Evolutionary conservation across 1,139 yeast species (phyloP).

Genomic region (Torulaspora globosa): DNA sequence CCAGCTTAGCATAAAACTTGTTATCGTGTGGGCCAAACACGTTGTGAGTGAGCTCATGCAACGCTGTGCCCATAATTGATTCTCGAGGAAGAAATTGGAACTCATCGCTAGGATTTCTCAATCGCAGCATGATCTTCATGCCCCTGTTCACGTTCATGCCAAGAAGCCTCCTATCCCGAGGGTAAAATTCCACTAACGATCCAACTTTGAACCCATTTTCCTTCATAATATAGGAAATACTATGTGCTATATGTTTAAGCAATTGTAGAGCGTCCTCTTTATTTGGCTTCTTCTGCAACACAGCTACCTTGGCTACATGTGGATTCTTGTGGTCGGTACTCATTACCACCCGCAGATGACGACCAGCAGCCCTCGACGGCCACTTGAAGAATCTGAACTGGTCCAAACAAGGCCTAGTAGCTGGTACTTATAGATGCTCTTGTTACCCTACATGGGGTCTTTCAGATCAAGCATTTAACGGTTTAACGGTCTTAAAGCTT

Average conservation of each 20-base stretch:
- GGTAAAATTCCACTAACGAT: slow-evolving; percentile 75
- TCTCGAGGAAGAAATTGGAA: slow-evolving; percentile 60
- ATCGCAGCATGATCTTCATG: slow-evolving; percentile 63
- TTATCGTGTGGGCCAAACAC: slow-evolving; percentile 74
- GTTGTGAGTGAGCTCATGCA: slow-evolving; percentile 88
- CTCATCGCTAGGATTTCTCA: slow-evolving; percentile 58
- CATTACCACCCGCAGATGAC: neutral
- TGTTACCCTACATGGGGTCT: neutral
- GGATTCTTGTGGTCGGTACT: slow-evolving; percentile 23
- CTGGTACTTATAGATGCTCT: neutral
- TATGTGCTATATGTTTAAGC: slow-evolving; percentile 56
- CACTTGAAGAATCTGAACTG: neutral
- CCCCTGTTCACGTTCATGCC: slow-evolving; percentile 92
- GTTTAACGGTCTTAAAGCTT: neutral
- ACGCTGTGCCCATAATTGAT: slow-evolving; percentile 71
- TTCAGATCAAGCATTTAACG: neutral
- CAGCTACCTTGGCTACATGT: slow-evolving; percentile 44
- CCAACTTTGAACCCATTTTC: slow-evolving; percentile 63
- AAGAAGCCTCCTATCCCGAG: slow-evolving; percentile 59
- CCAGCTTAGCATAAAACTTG: slow-evolving; percentile 61
- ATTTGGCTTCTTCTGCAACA: slow-evolving; percentile 51
- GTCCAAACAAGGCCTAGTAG: neutral
- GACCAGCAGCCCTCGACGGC: neutral
- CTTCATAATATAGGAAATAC: slow-evolving; percentile 72
- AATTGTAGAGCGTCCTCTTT: slow-evolving; percentile 55